Percentiles rank a stretch among this genome's conserved stretches.
Conservation (phyloP, 768 basidiomycete species). For the Boletus tomentosulus region DNA sequence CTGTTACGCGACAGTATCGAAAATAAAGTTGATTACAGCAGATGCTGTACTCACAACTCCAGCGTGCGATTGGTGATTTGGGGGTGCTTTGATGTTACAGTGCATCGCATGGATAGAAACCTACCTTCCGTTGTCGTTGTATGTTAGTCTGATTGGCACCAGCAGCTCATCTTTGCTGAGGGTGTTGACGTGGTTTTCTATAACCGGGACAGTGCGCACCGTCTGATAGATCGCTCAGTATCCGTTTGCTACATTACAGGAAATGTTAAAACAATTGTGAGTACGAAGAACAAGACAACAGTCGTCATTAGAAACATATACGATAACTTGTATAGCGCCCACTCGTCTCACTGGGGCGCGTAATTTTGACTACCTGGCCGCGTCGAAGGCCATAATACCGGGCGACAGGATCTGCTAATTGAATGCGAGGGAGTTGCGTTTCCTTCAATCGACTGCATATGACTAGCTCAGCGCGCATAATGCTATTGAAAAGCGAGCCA, state of each 20-base stretch:
- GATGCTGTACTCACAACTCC: not conserved
- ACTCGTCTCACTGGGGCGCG: conserved; percentile 92
- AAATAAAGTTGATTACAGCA: not conserved
- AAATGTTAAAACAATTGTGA: conserved; percentile 2
- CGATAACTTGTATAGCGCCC: conserved; percentile 92
- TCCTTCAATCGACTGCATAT: conserved; percentile 85
- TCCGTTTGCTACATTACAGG: conserved; percentile 13
- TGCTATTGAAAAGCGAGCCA: conserved; percentile 32
- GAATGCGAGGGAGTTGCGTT: conserved; percentile 96
- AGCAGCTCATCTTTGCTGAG: too few species aligned
- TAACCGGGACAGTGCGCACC: too few species aligned
- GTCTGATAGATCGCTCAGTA: conserved; percentile 1
- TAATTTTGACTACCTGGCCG: conserved; percentile 98
- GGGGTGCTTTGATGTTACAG: too few species aligned
- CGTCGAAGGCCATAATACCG: conserved; percentile 94
- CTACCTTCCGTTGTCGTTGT: too few species aligned
- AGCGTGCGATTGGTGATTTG: too few species aligned
- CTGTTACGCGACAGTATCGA: not conserved
- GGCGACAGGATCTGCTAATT: conserved; percentile 95
- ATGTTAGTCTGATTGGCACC: too few species aligned
- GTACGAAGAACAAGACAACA: not conserved
- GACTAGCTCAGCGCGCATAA: conserved; percentile 7
- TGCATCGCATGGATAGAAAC: too few species aligned
- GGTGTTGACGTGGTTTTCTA: too few species aligned
- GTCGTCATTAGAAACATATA: conserved; percentile 65